These are phyloP conservation scores for Blastosporella zonata DNA, from an alignment of 1,284 basidiomycete species.

Conservation along the genomic window DNA sequence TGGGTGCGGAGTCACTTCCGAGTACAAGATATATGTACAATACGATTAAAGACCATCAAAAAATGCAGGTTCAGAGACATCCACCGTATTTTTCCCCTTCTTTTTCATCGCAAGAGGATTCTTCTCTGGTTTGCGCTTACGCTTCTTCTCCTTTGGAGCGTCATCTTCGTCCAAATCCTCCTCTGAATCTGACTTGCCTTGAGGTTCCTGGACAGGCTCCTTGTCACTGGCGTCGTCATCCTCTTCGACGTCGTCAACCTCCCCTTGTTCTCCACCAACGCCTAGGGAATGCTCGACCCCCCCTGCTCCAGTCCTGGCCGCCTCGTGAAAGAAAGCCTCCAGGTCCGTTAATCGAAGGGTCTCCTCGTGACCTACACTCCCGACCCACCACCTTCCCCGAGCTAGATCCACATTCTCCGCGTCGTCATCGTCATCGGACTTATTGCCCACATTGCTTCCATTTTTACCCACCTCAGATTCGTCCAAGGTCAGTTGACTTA, in stretches of 20 bases:
- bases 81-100: constrained; percentile 51
- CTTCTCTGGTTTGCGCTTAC: constrained; percentile 55
- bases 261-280: constrained; percentile 18
- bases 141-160: constrained; percentile 46
- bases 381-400: constrained; percentile 67
- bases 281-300: constrained; percentile 28
- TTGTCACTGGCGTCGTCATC: constrained; percentile 14
- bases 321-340: constrained; percentile 50
- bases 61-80: constrained; percentile 43
- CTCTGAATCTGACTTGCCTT: constrained; percentile 20
- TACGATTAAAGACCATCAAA: constrained; percentile 61
- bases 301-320: constrained; percentile 32
- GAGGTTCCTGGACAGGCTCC: constrained; percentile 25
- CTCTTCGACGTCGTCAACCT: constrained; percentile 21
- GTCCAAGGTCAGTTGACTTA: constrained; percentile 27
- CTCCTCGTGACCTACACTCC: constrained; percentile 93
- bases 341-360: constrained; percentile 84
- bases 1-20: too few species aligned
- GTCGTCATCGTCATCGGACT: constrained; percentile 28
- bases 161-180: constrained; percentile 28
- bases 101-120: constrained; percentile 46
- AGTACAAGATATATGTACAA: too few species aligned
- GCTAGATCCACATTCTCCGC: constrained; percentile 27
- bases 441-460: constrained; percentile 20
- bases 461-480: constrained; percentile 36